Evolutionary conservation across 306 rosid genomes (phyloP), one percentile per base, ranked within the genome.

Genomic region (Crataegus laevigata): DNA sequence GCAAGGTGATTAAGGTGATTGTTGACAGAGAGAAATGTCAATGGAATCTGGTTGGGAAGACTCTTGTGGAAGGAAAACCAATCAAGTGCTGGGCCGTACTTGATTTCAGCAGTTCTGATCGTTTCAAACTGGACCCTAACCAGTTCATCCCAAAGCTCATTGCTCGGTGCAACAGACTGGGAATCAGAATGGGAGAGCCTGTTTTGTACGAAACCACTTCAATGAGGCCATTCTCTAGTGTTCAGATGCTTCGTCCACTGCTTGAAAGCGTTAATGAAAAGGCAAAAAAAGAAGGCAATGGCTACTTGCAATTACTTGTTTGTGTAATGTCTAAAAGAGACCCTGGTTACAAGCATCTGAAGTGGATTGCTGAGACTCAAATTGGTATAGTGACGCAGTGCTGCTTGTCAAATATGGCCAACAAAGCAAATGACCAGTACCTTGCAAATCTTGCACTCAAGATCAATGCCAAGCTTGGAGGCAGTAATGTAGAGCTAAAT

Each of bases 391-490:
- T 92, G 76, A 89, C 97, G 6, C 97, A 92, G 59, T 92, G 97
- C 66, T 92, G 97, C 67, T 84, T 92, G 85, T 78, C 93, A 51
- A 4, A 9, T n/a, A 43, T 55, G 73, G 89, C 88, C 68, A 86
- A 81, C 72, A 75, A 67, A 71, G 84, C 82, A 42, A 84, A 75
- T 13, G 97, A 92, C 78, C 87, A 81, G 71, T 82, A 81, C 84
- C 81, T 85, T 62, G 82, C 96, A 11, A 84, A 92, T 81, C 85
- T 92, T 59, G 90, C 89, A 25, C 89, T 88, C 43, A 92, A 92
- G 88, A 86, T 92, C 75, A 92, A 89, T 79, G 97, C 97, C 58
- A 92, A 92, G 82, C 93, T 92, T 69, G 97, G 97, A 73, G 97
- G 97, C 62, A 92, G 97, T 68, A 92, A 92, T 47, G 89, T 89